Evolutionary conservation across 441 rosid species (phyloP).

Genomic region (Hura crepitans): DNA sequence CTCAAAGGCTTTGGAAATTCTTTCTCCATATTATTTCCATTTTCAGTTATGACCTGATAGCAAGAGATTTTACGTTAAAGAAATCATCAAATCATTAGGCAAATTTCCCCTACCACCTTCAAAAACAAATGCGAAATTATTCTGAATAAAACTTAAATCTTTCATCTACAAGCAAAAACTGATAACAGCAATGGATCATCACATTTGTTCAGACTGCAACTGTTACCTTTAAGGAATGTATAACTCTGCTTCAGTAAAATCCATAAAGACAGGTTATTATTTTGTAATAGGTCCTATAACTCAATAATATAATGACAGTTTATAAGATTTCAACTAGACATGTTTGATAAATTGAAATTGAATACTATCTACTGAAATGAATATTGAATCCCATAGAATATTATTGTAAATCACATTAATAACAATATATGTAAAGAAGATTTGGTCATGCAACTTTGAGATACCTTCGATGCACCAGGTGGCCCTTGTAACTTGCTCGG

Average conservation of each 20-base stretch:
- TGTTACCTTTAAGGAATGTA: neutral
- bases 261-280: neutral
- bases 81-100: conserved; percentile 20
- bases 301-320: neutral
- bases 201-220: neutral
- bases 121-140: conserved; percentile 6
- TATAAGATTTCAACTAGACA: neutral
- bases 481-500: conserved; percentile 27
- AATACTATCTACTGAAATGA: neutral
- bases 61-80: conserved; percentile 21
- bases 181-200: conserved; percentile 7
- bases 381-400: neutral
- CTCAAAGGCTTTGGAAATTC: conserved; percentile 41
- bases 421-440: conserved; percentile 3
- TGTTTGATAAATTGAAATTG: neutral
- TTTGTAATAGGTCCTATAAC: neutral
- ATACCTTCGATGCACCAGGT: conserved; percentile 41
- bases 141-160: neutral
- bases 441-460: conserved; percentile 15
- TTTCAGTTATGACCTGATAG: conserved; percentile 51
- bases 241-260: neutral
- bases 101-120: conserved; percentile 3
- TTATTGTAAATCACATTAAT: neutral
- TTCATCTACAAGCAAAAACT: conserved; percentile 1
- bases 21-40: conserved; percentile 34